phyloP scores from a whole-genome alignment of 164 flowering plant genomes.

The Platanus orientalis region DNA sequence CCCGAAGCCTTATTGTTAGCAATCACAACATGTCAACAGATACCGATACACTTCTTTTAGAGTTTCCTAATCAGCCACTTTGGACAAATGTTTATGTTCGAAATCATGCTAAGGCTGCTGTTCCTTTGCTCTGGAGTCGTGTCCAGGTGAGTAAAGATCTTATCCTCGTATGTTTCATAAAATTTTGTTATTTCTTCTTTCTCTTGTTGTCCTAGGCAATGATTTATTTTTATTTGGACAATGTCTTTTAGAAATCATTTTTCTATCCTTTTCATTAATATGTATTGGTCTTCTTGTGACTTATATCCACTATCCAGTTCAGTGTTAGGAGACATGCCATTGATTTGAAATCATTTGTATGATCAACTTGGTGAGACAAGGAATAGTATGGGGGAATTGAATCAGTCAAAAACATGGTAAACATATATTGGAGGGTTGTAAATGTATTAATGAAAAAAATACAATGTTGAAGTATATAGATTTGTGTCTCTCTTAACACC shows the following conservation, averaged over 20 bases:
- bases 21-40: slow-evolving; percentile 84
- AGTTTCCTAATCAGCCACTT: slow-evolving; percentile 87
- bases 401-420: too few relatives aligned
- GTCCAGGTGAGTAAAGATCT: slow-evolving; percentile 68
- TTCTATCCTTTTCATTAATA: too few relatives aligned
- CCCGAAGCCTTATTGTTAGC: slow-evolving; percentile 71
- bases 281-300: too few relatives aligned
- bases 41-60: slow-evolving; percentile 85
- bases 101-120: slow-evolving; percentile 75
- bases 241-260: too few relatives aligned
- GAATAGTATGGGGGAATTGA: too few relatives aligned
- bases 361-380: slow-evolving; percentile 1
- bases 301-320: too few relatives aligned
- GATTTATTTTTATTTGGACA: too few relatives aligned
- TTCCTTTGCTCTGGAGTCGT: slow-evolving; percentile 98
- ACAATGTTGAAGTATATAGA: too few relatives aligned
- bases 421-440: too few relatives aligned
- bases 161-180: not conserved
- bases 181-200: not conserved
- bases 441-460: too few relatives aligned
- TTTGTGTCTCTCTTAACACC: too few relatives aligned
- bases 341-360: not conserved
- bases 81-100: slow-evolving; percentile 83
- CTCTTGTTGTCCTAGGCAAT: not conserved
- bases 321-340: too few relatives aligned